Evolutionary conservation across 257 asterid genomes (phyloP), one percentile per base, ranked within the genome.

Genomic region (Anisodus acutangulus): DNA sequence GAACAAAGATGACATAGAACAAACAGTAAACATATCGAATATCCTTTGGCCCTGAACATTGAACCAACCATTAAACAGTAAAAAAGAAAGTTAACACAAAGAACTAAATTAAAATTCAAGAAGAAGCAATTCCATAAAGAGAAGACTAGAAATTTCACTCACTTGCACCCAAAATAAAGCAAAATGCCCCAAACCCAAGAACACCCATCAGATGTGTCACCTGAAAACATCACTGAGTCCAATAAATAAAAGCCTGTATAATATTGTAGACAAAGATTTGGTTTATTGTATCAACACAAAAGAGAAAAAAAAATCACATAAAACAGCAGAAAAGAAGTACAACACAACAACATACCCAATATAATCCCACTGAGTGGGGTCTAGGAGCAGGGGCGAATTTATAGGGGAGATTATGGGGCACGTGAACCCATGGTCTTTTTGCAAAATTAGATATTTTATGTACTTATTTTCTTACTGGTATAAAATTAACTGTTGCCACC

Each of bases 161-260:
- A 96, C 98, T 92, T 91, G 99, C 98, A 49, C 99, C 99, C 92
- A 93, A 91, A 74, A 96, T 87, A 88, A 96, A 96, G 93, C 98
- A 96, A 84, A 96, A 94, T 74, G 95, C 95, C 81, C 98, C 99
- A 88, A 96, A 96, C 47, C 97, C 97, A 88, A 96, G 96, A 91
- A 96, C 99, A 87, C 98, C 97, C 66, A 94, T 67, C 88, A 96
- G 90, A 88, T 96, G 97, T 16, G 97, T 94, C 88, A 96, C 97
- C 98, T 96, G 87, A 85, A 26, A 78, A 13, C 64, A 51, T 54
- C 49, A 53, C 6, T 41, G 8, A 76, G 8, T 76, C 62, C 81
- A 76, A 74, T 74, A 3, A 51, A 74, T 74, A 49, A 43, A 49
- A 47, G 2, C 63, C 3, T 4, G 63, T 58, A 19, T 16, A 58